Evolutionary conservation across 2,329 filamentous ascomycete species (phyloP), one percentile per base, ranked within the genome.

Genomic region (Diaporthe vaccinii): DNA sequence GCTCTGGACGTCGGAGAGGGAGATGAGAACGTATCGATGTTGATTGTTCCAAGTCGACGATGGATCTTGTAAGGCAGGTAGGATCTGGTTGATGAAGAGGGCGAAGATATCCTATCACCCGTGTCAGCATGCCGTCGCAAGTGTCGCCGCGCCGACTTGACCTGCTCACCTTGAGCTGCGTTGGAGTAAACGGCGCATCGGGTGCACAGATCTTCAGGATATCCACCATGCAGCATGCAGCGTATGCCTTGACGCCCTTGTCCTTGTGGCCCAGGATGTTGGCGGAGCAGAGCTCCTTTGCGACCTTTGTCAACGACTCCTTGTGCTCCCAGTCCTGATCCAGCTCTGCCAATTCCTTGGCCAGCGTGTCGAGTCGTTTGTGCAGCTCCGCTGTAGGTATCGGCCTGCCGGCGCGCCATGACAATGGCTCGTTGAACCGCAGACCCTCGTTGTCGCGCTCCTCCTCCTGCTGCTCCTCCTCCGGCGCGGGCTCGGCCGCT

Each of bases 171-270:
- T 97, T 98, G 77, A 98, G 89, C 86, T 98, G 96, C 76, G 94
- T 92, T 55, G 91, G 92, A 34, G 95, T 97, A 84, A 98, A 98
- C 25, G 97, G 97, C 82, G 97, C 97, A 88, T 98, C 93, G 0
- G 97, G 97, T 39, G 97, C 97, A 85, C 95, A 98, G 74, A 99
- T 89, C 80, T 94, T 93, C 82, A 99, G 90, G 79, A 99, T 94
- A 83, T 99, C 97, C 73, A 98, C 95, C 76, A 98, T 88, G 83
- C 96, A 98, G 81, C 94, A 94, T 58, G 95, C 93, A 44, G 94
- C 91, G 87, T 94, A 98, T 36, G 97, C 96, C 84, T 94, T 93
- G 78, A 99, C 95, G 74, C 97, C 97, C 78, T 93, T 94, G 84
- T 99, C 97, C 86, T 98, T 98, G 85, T 99, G 97, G 76, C 91